Evolutionary conservation across 2,329 filamentous ascomycete genomes (phyloP), one percentile per base, ranked within the genome.

Genomic region (Talaromyces sp.): DNA sequence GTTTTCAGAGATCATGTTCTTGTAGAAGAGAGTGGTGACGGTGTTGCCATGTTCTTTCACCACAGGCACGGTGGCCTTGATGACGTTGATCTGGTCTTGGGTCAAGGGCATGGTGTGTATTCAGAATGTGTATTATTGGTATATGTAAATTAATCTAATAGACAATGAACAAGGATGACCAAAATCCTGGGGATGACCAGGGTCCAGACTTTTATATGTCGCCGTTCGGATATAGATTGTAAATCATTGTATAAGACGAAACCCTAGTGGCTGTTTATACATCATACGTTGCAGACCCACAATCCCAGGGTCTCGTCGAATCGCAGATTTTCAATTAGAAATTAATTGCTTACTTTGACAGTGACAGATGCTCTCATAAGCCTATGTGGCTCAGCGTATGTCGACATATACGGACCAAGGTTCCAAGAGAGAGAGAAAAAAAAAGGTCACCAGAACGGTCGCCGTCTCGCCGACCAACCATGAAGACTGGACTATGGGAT

Each of bases 11-110:
- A 91, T 77, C 78, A 91, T 83, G 67, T 83, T 85, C 61, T 78
- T 78, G 78, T 92, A 91, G 77, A 92, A 91, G 63, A 81, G 79
- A n/a, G 79, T 79, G 5, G 87, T 86, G 70, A 91, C 89, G 61
- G 80, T 78, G 62, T 81, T 80, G 68, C 89, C 89, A 68, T 90
- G 84, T 61, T 86, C 78, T 21, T 80, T 80, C 2, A 91, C 80
- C 35, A 86, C 80, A 2, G 88, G 88, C 60, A 89, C 83, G 5
- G 88, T 91, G 53, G 84, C 80, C 71, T 85, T 86, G 72, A 91
- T 84, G 66, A 87, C 80, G 53, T 80, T 75, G 58, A 82, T 78
- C 74, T 91, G 86, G 51, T 80, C 76, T 25, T 80, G 74, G 10
- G 86, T 85, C 59, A 90, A 75, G 58, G 81, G 19, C 67, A 69